These are phyloP conservation scores for grape (Vitis vinifera) DNA, from an alignment of 164 flowering plant genomes.

Conservation along the genomic window DNA sequence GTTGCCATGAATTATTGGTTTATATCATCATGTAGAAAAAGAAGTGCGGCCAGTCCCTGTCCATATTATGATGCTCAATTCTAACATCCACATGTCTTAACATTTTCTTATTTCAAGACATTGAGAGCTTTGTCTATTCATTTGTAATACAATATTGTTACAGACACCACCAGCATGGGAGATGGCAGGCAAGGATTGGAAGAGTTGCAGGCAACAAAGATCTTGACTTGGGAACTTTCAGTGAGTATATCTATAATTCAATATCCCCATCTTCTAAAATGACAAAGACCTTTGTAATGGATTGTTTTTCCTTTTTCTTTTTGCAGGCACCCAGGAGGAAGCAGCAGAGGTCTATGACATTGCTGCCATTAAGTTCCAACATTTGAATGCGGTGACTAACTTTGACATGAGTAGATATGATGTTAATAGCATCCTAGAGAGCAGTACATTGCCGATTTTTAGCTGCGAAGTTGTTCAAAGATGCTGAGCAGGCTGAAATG, in stretches of 20 bases:
- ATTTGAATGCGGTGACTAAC: constrained; percentile 93
- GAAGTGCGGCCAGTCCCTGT: no score
- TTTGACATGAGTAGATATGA: constrained; percentile 91
- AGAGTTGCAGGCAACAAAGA: constrained; percentile 95
- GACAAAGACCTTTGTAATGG: no score
- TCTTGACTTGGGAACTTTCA: constrained; percentile 89
- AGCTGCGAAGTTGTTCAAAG: constrained; percentile 73
- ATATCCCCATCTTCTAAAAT: no score
- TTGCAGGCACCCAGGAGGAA: constrained; percentile 89
- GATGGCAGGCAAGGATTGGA: constrained; percentile 97
- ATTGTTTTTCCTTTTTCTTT: background rate
- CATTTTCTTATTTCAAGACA: no score
- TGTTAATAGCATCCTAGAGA: constrained; percentile 80
- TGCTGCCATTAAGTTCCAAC: constrained; percentile 92
- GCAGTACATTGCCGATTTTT: constrained; percentile 80
- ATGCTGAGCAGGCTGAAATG: constrained; percentile 52
- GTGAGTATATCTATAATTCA: constrained; percentile 39
- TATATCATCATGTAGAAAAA: no score
- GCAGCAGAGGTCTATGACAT: constrained; percentile 98
- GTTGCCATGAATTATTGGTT: no score
- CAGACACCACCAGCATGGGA: constrained; percentile 94
- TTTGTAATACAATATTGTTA: background rate
- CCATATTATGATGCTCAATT: no score
- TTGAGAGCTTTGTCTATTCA: no score
- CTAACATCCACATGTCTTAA: no score